A percentile compares a stretch with the other conserved stretches of the same genome.
phyloP scores from a whole-genome alignment of 2,329 filamentous ascomycete genomes.

The Exophiala sp. region DNA sequence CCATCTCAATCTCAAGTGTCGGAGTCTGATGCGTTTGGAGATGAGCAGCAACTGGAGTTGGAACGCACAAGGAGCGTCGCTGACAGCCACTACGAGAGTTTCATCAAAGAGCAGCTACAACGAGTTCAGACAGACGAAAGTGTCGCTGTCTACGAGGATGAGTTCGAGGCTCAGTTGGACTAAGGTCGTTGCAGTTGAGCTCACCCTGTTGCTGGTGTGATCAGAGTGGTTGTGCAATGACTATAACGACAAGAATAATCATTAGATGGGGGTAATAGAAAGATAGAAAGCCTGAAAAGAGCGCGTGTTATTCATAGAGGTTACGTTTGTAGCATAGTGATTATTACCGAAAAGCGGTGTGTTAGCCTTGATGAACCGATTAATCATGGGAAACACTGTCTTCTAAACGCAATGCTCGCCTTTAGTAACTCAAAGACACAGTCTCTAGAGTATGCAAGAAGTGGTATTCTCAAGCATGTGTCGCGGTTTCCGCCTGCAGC shows the following conservation, averaged over 20 bases:
- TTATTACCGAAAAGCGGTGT: no score
- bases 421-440: no score
- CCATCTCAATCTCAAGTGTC: slow-evolving; percentile 2
- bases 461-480: no score
- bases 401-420: no score
- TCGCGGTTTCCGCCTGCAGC: no score
- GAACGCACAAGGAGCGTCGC: slow-evolving; percentile 48
- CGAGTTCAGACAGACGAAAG: slow-evolving; percentile 59
- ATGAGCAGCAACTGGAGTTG: slow-evolving; percentile 28
- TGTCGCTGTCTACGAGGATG: slow-evolving; percentile 54
- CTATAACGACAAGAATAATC: neutral
- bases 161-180: slow-evolving; percentile 59
- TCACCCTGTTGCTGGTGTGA: neutral
- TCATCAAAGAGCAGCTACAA: slow-evolving; percentile 77
- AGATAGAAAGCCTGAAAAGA: neutral
- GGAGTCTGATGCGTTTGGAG: slow-evolving; percentile 24
- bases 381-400: no score
- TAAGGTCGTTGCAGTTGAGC: slow-evolving; percentile 3
- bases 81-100: slow-evolving; percentile 71
- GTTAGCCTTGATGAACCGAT: neutral
- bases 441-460: no score
- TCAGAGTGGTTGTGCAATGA: no score
- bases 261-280: neutral
- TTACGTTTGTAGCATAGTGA: no score
- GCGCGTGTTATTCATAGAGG: neutral